Conservation (phyloP, 2,329 filamentous ascomycete genomes). For the Monosporascus sp. region DNA sequence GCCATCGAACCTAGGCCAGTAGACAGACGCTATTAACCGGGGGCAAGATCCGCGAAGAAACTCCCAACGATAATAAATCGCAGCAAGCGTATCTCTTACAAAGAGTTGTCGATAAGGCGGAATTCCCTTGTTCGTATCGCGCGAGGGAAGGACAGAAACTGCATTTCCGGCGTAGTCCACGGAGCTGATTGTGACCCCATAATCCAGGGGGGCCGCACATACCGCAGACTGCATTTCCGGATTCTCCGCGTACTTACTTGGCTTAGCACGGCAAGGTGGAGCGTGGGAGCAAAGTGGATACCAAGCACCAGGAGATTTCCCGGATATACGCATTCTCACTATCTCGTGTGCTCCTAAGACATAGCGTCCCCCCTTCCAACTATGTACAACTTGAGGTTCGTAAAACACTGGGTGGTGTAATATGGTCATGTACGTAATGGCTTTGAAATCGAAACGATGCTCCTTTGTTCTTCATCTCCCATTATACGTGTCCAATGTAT, state of each 20-base stretch:
- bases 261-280: constrained; percentile 1
- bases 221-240: neutral
- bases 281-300: neutral
- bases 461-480: neutral
- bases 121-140: neutral
- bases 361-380: neutral
- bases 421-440: neutral
- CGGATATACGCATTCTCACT: no score
- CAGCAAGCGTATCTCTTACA: no score
- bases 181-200: constrained; percentile 3
- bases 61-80: no score
- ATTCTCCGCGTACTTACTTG: constrained; percentile 7
- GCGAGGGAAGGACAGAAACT: neutral
- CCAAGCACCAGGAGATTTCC: no score
- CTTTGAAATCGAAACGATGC: neutral
- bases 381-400: neutral
- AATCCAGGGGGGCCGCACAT: constrained; percentile 3
- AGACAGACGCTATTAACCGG: no score
- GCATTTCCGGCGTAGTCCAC: constrained; percentile 7
- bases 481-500: neutral
- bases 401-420: neutral
- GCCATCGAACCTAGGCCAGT: no score
- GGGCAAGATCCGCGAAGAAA: no score
- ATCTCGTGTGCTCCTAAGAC: no score
- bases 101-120: no score